These are phyloP conservation scores for Termitomyces sp. DNA, from an alignment of 768 basidiomycete genomes.

Conservation along the genomic window DNA sequence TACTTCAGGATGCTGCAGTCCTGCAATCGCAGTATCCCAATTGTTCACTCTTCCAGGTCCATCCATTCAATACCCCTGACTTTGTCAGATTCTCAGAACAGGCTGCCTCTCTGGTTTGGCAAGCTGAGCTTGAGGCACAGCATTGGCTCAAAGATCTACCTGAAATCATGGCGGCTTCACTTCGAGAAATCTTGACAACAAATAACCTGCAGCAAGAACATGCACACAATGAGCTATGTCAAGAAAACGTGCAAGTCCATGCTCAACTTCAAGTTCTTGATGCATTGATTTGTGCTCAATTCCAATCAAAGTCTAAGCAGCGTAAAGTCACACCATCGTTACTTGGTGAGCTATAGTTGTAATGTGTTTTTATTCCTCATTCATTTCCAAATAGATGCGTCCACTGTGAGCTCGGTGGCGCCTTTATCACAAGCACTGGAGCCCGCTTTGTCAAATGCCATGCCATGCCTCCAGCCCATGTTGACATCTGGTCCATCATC, in stretches of 20 bases:
- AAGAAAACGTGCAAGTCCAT: neutral
- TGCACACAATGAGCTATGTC: neutral
- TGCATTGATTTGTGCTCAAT: neutral
- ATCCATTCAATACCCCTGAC: slow-evolving; percentile 15
- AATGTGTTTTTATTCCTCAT: neutral
- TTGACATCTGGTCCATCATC: neutral
- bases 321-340: neutral
- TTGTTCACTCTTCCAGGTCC: slow-evolving; percentile 10
- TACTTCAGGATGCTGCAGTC: slow-evolving; percentile 13
- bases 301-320: neutral
- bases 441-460: neutral
- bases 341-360: neutral
- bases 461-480: neutral
- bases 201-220: slow-evolving; percentile 1
- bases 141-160: slow-evolving; percentile 18
- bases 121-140: neutral
- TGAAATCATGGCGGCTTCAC: slow-evolving; percentile 14
- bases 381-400: neutral
- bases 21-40: slow-evolving; percentile 12
- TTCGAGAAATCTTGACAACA: slow-evolving; percentile 13
- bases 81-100: slow-evolving; percentile 6
- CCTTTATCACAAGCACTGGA: neutral
- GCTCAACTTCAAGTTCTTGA: neutral
- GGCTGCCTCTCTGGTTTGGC: neutral
- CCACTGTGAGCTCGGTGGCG: neutral